These are phyloP conservation scores for Myxozyma sirexii DNA, from an alignment of 805 yeast genomes.

Conservation along the genomic window DNA sequence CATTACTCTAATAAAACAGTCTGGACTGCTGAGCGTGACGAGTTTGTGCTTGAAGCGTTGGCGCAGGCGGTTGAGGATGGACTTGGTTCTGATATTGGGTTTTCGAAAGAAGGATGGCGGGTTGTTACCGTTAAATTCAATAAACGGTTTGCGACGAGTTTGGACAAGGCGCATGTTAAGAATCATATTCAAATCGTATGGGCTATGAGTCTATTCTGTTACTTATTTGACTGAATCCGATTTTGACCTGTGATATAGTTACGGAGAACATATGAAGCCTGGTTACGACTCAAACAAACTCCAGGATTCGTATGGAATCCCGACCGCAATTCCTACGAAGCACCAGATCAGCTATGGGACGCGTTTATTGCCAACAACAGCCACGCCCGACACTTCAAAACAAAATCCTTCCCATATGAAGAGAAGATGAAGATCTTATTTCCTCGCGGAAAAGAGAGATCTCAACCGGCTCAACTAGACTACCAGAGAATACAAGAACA, in stretches of 20 bases:
- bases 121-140: conserved; percentile 21
- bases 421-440: conserved; percentile 16
- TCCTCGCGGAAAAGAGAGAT: conserved; percentile 8
- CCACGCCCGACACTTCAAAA: conserved; percentile 11
- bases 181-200: conserved; percentile 27
- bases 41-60: conserved; percentile 16
- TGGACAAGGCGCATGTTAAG: conserved; percentile 28
- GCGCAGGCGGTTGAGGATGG: conserved; percentile 7
- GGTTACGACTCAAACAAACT: conserved; percentile 13
- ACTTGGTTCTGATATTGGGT: conserved; percentile 17
- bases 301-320: conserved; percentile 18
- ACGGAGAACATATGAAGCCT: conserved; percentile 25
- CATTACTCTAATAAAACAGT: conserved; percentile 27
- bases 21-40: conserved; percentile 24
- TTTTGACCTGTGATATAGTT: background rate
- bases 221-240: too few species aligned
- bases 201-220: too few species aligned
- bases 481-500: background rate
- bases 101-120: conserved; percentile 29
- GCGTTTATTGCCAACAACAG: conserved; percentile 9
- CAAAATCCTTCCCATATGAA: conserved; percentile 18
- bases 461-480: background rate
- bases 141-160: conserved; percentile 10
- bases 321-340: conserved; percentile 14
- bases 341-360: conserved; percentile 21